A percentile compares a stretch with the other conserved stretches of the same genome.
Conservation (phyloP, 805 yeast species). For the Babjeviella inositovora region DNA sequence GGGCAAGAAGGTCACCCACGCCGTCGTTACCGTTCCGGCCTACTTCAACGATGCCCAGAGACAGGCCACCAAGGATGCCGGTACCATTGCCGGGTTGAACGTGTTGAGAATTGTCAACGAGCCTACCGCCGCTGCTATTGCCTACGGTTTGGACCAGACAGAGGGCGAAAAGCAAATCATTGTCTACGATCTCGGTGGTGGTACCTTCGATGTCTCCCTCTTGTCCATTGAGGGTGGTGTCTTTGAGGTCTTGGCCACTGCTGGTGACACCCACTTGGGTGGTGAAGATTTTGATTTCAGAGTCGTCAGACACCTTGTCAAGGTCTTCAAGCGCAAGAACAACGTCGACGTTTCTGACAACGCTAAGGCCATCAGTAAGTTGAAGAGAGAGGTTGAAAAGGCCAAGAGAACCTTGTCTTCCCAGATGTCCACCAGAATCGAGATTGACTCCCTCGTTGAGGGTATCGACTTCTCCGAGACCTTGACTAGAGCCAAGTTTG, state of each 20-base stretch:
- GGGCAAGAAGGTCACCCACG: conserved; percentile 74
- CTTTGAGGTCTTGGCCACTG: conserved; percentile 84
- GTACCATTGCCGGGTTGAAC: conserved; percentile 81
- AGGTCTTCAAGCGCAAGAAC: conserved; percentile 85
- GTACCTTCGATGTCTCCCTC: conserved; percentile 88
- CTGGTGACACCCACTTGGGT: conserved; percentile 95
- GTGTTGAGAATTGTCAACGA: conserved; percentile 82
- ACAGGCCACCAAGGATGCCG: conserved; percentile 90
- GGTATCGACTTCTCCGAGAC: conserved; percentile 95
- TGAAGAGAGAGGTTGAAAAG: conserved; percentile 96
- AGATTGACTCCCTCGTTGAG: conserved; percentile 87
- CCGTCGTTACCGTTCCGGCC: conserved; percentile 89
- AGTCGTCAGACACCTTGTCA: conserved; percentile 75
- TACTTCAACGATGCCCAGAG: conserved; percentile 90
- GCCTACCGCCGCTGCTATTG: conserved; percentile 97
- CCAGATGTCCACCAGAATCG: conserved; percentile 90
- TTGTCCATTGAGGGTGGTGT: conserved; percentile 84
- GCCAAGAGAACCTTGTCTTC: conserved; percentile 94
- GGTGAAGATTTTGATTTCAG: conserved; percentile 93
- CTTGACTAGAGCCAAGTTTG: conserved; percentile 93
- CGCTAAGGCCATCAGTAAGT: conserved; percentile 78
- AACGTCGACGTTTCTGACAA: conserved; percentile 69
- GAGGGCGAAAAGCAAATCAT: conserved; percentile 79
- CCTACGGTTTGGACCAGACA: conserved; percentile 75
- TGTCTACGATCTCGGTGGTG: conserved; percentile 94